Conservation (phyloP, 2,329 filamentous ascomycete species). For the Monilinia aucupariae region DNA sequence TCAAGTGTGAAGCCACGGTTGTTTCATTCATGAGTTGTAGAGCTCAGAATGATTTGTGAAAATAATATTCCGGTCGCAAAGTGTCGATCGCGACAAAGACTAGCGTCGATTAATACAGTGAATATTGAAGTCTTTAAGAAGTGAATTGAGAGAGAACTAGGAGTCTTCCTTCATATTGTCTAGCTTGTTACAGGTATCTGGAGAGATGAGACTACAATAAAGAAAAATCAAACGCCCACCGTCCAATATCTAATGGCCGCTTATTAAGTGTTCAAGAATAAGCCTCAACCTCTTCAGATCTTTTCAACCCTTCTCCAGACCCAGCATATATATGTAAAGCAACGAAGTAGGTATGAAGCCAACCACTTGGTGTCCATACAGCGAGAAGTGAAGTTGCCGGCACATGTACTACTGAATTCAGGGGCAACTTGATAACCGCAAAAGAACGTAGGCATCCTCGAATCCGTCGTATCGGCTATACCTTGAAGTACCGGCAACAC, state of each 20-base stretch:
- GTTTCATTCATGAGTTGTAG: not conserved
- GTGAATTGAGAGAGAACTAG: no score
- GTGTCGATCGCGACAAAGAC: not conserved
- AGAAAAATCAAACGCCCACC: not conserved
- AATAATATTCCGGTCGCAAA: not conserved
- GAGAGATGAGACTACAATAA: not conserved
- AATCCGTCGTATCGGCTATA: no score
- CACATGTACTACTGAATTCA: not conserved
- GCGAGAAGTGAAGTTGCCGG: not conserved
- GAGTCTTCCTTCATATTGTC: not conserved
- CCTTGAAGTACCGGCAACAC: not conserved
- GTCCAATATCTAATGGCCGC: no score
- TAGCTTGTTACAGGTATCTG: not conserved
- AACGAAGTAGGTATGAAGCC: not conserved
- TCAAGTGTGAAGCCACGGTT: not conserved
- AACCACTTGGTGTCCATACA: not conserved
- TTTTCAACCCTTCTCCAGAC: no score
- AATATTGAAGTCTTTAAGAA: no score
- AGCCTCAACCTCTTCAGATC: no score
- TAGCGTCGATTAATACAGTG: not conserved
- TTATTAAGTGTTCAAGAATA: no score
- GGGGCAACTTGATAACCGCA: not conserved
- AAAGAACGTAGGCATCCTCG: not conserved
- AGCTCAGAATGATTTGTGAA: not conserved
- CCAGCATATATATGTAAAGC: no score